These are phyloP conservation scores for Penicillium sp. DNA, from an alignment of 2,329 filamentous ascomycete genomes.

Conservation along the genomic window DNA sequence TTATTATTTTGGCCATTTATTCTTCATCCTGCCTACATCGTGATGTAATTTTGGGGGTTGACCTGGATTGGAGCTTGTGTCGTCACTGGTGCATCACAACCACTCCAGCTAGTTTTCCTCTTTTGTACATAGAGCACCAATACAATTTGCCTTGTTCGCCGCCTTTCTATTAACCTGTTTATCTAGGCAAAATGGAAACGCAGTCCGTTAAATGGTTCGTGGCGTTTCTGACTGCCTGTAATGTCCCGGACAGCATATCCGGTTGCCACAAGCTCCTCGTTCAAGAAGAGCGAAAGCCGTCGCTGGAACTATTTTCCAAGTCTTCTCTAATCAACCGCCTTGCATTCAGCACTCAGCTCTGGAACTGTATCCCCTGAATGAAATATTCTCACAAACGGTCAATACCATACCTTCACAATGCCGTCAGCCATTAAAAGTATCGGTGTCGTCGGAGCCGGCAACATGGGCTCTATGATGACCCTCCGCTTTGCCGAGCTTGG, in stretches of 20 bases:
- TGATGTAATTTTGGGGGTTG: slow-evolving; percentile 20
- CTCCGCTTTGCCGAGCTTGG: slow-evolving; percentile 43
- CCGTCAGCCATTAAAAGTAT: slow-evolving; percentile 35
- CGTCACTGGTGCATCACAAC: slow-evolving; percentile 15
- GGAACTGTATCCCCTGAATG: background rate
- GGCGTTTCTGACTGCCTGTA: slow-evolving; percentile 16
- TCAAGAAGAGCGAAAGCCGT: slow-evolving; percentile 16
- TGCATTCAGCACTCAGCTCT: background rate
- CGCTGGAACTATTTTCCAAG: background rate
- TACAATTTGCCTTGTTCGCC: background rate
- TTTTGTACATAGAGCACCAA: background rate
- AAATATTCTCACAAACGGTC: background rate
- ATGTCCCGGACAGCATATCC: slow-evolving; percentile 6
- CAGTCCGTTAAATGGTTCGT: background rate
- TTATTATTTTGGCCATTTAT: background rate
- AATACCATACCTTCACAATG: slow-evolving; percentile 16
- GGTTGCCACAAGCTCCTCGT: slow-evolving; percentile 18
- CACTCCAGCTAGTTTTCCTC: background rate
- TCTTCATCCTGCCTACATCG: slow-evolving; percentile 8
- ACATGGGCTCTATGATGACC: slow-evolving; percentile 46
- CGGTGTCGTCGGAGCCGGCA: slow-evolving; percentile 42
- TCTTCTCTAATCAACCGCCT: background rate
- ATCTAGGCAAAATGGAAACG: background rate
- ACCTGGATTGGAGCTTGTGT: background rate
- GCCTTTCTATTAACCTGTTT: background rate